Evolutionary conservation across 2,329 filamentous ascomycete species (phyloP).

Genomic region (Magnaporthiopsis poae): DNA sequence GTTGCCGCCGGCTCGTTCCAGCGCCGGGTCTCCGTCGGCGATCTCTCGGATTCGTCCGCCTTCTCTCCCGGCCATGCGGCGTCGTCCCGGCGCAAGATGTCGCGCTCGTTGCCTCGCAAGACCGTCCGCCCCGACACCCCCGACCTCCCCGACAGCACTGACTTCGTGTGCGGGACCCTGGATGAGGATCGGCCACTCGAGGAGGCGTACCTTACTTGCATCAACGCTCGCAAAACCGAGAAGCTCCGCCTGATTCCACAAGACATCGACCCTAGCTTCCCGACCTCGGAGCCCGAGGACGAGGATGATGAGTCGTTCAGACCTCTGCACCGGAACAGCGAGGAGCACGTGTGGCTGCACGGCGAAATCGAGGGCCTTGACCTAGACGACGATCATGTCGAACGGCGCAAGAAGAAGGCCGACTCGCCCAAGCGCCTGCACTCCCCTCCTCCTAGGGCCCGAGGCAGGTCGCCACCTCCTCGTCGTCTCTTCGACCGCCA

Average conservation of each 20-base stretch:
- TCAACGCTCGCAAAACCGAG: constrained; percentile 69
- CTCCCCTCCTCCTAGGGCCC: constrained; percentile 43
- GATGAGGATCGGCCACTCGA: constrained; percentile 94
- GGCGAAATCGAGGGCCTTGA: constrained; percentile 59
- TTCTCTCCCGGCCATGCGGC: constrained; percentile 33
- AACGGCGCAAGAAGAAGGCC: constrained; percentile 40
- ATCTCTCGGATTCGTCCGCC: constrained; percentile 52
- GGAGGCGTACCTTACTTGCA: constrained; percentile 77
- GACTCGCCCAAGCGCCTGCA: constrained; percentile 53
- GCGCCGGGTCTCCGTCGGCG: constrained; percentile 13
- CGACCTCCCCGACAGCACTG: constrained; percentile 89
- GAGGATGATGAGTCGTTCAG: constrained; percentile 61
- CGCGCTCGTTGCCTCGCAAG: constrained; percentile 25
- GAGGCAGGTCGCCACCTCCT: constrained; percentile 42
- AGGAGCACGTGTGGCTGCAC: constrained; percentile 59
- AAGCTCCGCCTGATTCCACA: constrained; percentile 82
- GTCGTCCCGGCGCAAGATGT: constrained; percentile 23
- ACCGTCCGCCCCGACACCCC: constrained; percentile 60
- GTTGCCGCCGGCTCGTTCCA: constrained; percentile 3
- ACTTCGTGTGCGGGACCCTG: constrained; percentile 96
- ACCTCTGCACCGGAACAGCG: constrained; percentile 51
- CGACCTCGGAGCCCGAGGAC: constrained; percentile 83
- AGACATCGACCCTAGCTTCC: constrained; percentile 95
- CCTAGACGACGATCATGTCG: constrained; percentile 44
- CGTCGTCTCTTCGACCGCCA: constrained; percentile 52